These are phyloP conservation scores for Syncephalis fuscata DNA, from an alignment of 371 early-diverging fungal species.

Conservation along the genomic window DNA sequence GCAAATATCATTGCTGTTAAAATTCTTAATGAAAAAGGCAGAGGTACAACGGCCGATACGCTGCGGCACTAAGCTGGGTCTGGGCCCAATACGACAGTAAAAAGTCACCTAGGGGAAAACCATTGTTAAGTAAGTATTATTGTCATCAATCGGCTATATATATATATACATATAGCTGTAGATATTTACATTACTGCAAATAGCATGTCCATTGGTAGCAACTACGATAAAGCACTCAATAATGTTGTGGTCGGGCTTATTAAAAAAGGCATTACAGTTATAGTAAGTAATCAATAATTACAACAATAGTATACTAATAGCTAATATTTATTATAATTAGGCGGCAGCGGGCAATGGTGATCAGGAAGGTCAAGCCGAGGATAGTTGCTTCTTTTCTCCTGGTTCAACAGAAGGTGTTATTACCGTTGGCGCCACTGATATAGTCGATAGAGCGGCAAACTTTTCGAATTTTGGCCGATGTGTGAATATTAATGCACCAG, in stretches of 20 bases:
- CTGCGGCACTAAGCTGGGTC: constrained; percentile 59
- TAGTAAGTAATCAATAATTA: not conserved
- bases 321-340: constrained; percentile 20
- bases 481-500: constrained; percentile 45
- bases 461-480: constrained; percentile 66
- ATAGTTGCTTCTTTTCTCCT: constrained; percentile 44
- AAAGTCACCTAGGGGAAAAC: too few species aligned
- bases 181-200: too few species aligned
- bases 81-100: constrained; percentile 14
- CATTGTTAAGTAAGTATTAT: too few species aligned
- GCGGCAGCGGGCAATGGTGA: constrained; percentile 83
- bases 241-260: constrained; percentile 43
- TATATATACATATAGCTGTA: too few species aligned
- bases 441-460: constrained; percentile 30
- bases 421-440: constrained; percentile 39
- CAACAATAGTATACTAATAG: not conserved
- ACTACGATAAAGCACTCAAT: constrained; percentile 39
- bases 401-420: constrained; percentile 28
- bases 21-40: constrained; percentile 19
- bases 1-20: constrained; percentile 38
- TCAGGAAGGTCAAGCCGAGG: constrained; percentile 6
- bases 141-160: too few species aligned
- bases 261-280: constrained; percentile 24
- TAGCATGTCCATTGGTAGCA: constrained; percentile 54
- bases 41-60: constrained; percentile 30